Evolutionary conservation across 1,284 basidiomycete genomes (phyloP).

Genomic region (Ganoderma leucocontextum): DNA sequence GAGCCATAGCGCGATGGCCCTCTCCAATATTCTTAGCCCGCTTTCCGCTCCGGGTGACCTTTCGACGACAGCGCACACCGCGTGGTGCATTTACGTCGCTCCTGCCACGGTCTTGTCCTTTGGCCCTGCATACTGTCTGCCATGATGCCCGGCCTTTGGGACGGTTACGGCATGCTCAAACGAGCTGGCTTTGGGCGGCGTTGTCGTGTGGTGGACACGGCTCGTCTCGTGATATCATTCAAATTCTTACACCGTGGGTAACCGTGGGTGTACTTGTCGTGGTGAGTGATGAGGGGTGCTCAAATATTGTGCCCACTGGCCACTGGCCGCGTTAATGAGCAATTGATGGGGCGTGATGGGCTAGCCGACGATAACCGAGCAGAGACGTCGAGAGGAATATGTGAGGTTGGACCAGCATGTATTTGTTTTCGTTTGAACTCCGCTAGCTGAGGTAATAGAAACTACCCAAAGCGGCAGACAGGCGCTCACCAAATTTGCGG

Average conservation of each 20-base stretch:
- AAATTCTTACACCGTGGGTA: not conserved
- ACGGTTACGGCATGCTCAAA: constrained; percentile 13
- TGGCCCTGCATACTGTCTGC: constrained; percentile 1
- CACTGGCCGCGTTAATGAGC: too few species aligned
- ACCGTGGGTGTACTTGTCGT: not conserved
- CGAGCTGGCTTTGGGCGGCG: constrained; percentile 1
- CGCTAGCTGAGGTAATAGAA: too few species aligned
- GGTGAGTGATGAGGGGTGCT: not conserved
- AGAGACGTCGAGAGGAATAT: too few species aligned
- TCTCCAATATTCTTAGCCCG: too few species aligned
- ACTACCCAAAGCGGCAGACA: too few species aligned
- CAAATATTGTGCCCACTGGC: too few species aligned
- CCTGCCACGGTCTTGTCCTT: not conserved
- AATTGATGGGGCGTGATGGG: too few species aligned
- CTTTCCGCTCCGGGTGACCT: not conserved
- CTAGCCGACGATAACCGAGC: too few species aligned
- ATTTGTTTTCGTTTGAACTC: too few species aligned
- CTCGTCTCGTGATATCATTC: constrained; percentile 3
- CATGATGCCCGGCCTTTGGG: not conserved
- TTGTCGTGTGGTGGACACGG: not conserved
- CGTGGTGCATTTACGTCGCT: constrained; percentile 3
- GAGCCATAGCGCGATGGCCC: too few species aligned
- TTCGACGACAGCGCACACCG: constrained; percentile 5
- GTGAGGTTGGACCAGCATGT: too few species aligned
- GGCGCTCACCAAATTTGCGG: too few species aligned